Evolutionary conservation across 805 yeast genomes (phyloP).

Genomic region (Tetrapisispora arboricola): DNA sequence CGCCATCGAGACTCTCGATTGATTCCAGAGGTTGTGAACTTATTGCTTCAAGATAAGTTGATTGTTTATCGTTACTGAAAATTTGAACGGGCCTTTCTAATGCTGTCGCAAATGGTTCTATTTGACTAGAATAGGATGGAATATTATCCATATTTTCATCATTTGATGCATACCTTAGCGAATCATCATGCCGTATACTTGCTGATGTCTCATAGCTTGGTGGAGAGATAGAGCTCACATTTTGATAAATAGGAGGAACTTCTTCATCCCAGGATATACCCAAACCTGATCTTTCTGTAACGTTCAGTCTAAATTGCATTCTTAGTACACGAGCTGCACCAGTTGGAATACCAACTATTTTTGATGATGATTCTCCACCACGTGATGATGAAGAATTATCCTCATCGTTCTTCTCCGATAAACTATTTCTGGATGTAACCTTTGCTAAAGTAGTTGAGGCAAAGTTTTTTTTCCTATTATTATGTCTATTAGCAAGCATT

Average conservation of each 20-base stretch:
- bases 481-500: constrained; percentile 31
- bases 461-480: background rate
- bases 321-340: constrained; percentile 94
- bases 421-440: constrained; percentile 7
- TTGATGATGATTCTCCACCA: background rate
- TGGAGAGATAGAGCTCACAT: constrained; percentile 74
- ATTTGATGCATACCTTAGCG: too few species aligned
- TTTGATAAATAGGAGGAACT: constrained; percentile 93
- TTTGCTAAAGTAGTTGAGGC: constrained; percentile 13
- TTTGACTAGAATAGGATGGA: background rate
- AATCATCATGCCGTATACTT: background rate
- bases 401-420: background rate
- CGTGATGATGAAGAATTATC: background rate
- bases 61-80: background rate
- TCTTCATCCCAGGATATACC: constrained; percentile 99
- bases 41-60: background rate
- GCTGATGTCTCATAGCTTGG: constrained; percentile 52
- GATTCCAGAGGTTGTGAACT: constrained; percentile 1
- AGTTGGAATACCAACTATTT: constrained; percentile 60
- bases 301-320: constrained; percentile 80
- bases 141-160: too few species aligned
- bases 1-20: constrained; percentile 22
- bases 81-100: background rate
- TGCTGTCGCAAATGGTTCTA: background rate
- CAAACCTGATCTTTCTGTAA: constrained; percentile 87